These are phyloP conservation scores for Trypanosoma boissoni DNA, from an alignment of 208 protist genomes.

Conservation along the genomic window DNA sequence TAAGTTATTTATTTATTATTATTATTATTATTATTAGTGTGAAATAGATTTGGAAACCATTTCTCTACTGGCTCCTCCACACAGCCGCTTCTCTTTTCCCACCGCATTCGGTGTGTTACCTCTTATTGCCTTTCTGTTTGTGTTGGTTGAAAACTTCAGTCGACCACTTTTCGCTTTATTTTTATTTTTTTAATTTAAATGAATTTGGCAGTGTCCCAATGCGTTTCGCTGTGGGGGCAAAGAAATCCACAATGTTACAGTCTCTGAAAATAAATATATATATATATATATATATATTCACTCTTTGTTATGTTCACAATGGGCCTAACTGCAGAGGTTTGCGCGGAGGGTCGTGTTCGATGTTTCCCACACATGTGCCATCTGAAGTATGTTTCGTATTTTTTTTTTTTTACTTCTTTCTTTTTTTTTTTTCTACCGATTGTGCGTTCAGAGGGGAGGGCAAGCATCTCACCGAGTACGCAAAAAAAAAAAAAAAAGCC, in stretches of 20 bases:
- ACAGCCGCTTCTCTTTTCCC: no score
- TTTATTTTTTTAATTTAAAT: background rate
- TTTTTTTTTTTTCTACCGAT: constrained; percentile 3
- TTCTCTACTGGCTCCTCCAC: no score
- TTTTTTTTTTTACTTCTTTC: constrained; percentile 21
- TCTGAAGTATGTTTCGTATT: no score
- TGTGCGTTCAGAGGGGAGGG: background rate
- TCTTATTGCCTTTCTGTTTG: constrained; percentile 39
- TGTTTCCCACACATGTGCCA: no score
- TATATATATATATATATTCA: constrained; percentile 11
- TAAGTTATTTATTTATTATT: no score
- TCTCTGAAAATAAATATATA: no score
- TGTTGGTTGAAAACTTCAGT: constrained; percentile 34
- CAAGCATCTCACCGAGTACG: background rate
- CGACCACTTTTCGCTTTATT: background rate
- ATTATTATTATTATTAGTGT: no score
- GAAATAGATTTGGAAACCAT: no score
- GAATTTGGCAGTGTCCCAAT: background rate
- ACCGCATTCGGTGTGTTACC: constrained; percentile 34
- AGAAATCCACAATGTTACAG: background rate
- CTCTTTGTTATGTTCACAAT: constrained; percentile 25
- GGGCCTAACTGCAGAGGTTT: no score
- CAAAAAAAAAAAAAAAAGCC: no score
- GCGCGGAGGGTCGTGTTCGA: no score
- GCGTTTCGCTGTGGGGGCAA: background rate